Evolutionary conservation across 1,139 yeast genomes (phyloP), one percentile per base, ranked within the genome.

Genomic region (Lodderomyces pseudojiufengensis): DNA sequence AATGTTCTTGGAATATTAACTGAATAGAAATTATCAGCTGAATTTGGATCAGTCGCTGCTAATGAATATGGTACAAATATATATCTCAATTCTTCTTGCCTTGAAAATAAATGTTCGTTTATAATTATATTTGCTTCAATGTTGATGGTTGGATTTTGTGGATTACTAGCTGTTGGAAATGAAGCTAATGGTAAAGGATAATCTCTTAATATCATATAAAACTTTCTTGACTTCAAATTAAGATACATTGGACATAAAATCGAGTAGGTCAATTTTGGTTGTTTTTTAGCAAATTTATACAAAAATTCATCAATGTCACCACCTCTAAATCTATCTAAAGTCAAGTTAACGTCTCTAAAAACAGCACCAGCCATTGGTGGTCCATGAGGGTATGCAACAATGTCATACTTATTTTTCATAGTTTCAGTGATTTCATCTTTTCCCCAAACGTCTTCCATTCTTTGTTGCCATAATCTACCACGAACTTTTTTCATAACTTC

Each of bases 1-100:
- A 70, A 55, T 0, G 76, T 70, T 47, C 76, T 58, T 3, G 73
- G 68, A 5, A 70, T 56, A 31, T 51, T 52, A 1, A 58, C 63
- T 1, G 70, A 61, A 43, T 69, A 70, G 48, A 70, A 70, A 40
- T 55, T 66, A 38, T 66, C 70, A 1, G 57, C 50, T 1, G 52
- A 30, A 1, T 47, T 42, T 11, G 45, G 49, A 6, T 44, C 46
- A 0, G 55, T 54, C 26, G 59, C 59, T 5, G 73, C 72, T 2
- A 73, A 73, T 1, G 73, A 65, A 38, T 65, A 70, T 5, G 75
- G 75, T 3, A 70, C 75, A 49, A 57, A 65, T 3, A 70, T 65
- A 34, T 57, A 59, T 37, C 76, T 54, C 60, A 70, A 57, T 50
- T 70, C 73, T 33, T 70, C 75, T 31, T 57, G 54, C 11, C 63